Percentiles rank a stretch among this genome's conserved stretches.
phyloP scores from a whole-genome alignment of 164 flowering plant species.

The Vitis riparia region DNA sequence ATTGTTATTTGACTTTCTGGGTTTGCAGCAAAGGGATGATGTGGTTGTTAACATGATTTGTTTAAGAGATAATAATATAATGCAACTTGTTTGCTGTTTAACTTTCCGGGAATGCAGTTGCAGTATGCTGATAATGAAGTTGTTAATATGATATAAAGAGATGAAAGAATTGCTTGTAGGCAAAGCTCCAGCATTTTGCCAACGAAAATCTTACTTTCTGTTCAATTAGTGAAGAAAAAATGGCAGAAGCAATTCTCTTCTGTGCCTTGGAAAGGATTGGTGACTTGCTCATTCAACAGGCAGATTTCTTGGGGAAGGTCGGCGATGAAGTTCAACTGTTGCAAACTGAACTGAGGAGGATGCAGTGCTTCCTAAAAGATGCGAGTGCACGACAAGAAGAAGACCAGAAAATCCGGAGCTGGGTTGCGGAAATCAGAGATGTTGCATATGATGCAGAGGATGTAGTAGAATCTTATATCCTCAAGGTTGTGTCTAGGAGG shows the following conservation, averaged over 20 bases:
- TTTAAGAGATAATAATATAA: too few species aligned
- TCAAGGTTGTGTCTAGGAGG: slow-evolving; percentile 4
- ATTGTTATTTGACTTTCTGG: too few species aligned
- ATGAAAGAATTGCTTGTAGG: too few species aligned
- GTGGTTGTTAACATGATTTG: too few species aligned
- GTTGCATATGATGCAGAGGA: slow-evolving; percentile 35
- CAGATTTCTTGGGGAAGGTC: slow-evolving; percentile 4
- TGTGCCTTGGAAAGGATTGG: slow-evolving; percentile 3
- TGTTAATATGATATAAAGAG: too few species aligned
- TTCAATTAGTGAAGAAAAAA: not conserved
- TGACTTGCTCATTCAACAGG: slow-evolving; percentile 11
- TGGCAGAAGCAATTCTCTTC: slow-evolving; percentile 14
- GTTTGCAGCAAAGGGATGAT: too few species aligned
- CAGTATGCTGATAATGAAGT: too few species aligned
- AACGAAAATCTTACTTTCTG: too few species aligned
- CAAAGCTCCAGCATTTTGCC: too few species aligned
- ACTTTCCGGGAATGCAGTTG: too few species aligned
- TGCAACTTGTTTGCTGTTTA: too few species aligned
- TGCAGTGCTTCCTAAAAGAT: slow-evolving; percentile 28
- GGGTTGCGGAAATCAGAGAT: slow-evolving; percentile 32
- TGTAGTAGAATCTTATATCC: slow-evolving; percentile 20
- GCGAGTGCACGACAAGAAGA: slow-evolving; percentile 21
- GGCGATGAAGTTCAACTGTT: slow-evolving; percentile 1
- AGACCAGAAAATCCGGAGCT: slow-evolving; percentile 14
- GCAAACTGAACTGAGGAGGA: slow-evolving; percentile 13